These are phyloP conservation scores for Maudiozyma barnettii DNA, from an alignment of 805 yeast genomes.

Conservation along the genomic window DNA sequence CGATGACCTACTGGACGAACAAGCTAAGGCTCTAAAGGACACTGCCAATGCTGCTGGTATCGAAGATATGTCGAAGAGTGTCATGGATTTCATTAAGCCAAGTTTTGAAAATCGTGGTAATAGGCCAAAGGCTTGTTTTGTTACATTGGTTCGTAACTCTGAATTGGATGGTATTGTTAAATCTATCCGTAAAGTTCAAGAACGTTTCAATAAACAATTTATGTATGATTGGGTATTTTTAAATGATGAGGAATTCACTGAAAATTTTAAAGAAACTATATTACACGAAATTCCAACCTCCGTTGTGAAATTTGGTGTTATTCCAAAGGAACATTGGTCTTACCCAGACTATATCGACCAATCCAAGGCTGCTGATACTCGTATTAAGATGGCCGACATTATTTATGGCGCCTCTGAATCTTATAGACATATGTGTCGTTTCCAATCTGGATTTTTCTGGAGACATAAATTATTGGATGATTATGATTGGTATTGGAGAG, in stretches of 20 bases:
- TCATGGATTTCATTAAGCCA: constrained; percentile 13
- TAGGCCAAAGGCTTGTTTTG: constrained; percentile 29
- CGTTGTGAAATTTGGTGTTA: constrained; percentile 51
- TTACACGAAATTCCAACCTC: constrained; percentile 48
- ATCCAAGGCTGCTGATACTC: constrained; percentile 53
- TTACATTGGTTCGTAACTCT: constrained; percentile 58
- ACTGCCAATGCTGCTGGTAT: constrained; percentile 6
- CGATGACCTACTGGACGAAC: background rate
- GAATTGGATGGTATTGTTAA: constrained; percentile 50
- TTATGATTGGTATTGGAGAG: constrained; percentile 88
- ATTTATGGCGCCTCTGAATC: constrained; percentile 69
- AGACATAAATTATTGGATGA: constrained; percentile 54
- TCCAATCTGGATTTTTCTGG: constrained; percentile 77
- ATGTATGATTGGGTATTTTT: constrained; percentile 90
- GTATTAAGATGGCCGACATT: constrained; percentile 42
- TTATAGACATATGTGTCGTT: constrained; percentile 87
- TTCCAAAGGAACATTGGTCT: constrained; percentile 61
- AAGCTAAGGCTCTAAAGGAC: constrained; percentile 8
- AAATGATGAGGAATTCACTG: constrained; percentile 40
- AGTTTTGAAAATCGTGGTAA: constrained; percentile 14
- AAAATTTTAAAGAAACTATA: constrained; percentile 28
- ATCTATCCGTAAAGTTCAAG: constrained; percentile 65
- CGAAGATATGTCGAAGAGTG: background rate
- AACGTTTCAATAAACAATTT: constrained; percentile 64
- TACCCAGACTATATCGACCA: constrained; percentile 74